Evolutionary conservation across 2,329 filamentous ascomycete species (phyloP).

Genomic region (Lojkania enalia): DNA sequence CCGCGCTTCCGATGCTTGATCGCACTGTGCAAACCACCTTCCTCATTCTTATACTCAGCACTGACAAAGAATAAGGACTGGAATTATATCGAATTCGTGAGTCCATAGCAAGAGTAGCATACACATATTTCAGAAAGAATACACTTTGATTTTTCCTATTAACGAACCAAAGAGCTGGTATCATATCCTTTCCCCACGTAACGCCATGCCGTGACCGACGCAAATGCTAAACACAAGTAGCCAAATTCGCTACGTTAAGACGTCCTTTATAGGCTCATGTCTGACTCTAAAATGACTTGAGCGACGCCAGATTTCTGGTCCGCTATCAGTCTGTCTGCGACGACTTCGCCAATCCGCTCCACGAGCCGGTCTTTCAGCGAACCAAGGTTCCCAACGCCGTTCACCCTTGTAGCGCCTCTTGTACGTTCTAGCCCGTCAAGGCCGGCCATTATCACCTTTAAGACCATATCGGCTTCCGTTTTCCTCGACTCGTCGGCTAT

Average conservation of each 20-base stretch:
- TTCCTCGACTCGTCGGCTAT: constrained; percentile 55
- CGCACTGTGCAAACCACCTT: no score
- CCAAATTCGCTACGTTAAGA: constrained; percentile 2
- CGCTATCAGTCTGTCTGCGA: constrained; percentile 47
- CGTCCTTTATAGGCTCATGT: constrained; percentile 19
- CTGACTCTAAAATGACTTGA: constrained; percentile 28
- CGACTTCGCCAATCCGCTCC: constrained; percentile 50
- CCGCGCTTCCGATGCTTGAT: neutral
- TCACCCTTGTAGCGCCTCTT: constrained; percentile 33
- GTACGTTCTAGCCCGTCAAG: constrained; percentile 59
- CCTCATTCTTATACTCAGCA: no score
- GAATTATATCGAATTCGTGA: no score
- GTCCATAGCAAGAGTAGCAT: no score
- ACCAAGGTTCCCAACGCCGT: constrained; percentile 48
- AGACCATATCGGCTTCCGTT: constrained; percentile 63
- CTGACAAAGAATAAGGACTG: no score
- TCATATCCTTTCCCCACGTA: constrained; percentile 1
- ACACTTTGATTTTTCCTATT: neutral
- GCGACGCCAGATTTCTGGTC: constrained; percentile 38
- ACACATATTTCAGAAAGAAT: neutral
- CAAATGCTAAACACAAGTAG: constrained; percentile 1
- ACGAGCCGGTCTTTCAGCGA: constrained; percentile 45
- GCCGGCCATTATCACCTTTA: constrained; percentile 60
- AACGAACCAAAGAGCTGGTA: no score
- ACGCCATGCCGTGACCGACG: neutral